phyloP scores from a whole-genome alignment of 257 asterid species.

The Solanum arcanum region DNA sequence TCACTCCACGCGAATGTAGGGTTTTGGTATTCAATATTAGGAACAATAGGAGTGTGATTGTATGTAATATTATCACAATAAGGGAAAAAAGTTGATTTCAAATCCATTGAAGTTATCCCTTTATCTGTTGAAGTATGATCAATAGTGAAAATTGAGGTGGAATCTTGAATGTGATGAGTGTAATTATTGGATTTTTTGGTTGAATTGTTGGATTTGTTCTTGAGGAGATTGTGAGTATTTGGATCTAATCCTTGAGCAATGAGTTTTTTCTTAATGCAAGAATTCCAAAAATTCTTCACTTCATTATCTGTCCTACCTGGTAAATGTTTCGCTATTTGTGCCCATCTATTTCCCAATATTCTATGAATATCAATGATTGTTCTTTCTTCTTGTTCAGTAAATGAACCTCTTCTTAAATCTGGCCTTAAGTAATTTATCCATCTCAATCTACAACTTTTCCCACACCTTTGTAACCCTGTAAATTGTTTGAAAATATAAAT shows the following conservation, averaged over 20 bases:
- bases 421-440: conserved; percentile 94
- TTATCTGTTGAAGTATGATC: conserved; percentile 8
- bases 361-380: conserved; percentile 78
- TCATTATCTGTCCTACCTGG: conserved; percentile 96
- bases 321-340: conserved; percentile 88
- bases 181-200: background rate
- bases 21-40: background rate
- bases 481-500: background rate
- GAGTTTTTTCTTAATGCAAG: conserved; percentile 82
- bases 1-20: background rate
- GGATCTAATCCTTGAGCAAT: conserved; percentile 91
- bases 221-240: conserved; percentile 81
- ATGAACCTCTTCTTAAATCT: conserved; percentile 79
- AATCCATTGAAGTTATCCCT: conserved; percentile 2
- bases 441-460: conserved; percentile 86
- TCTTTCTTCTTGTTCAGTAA: conserved; percentile 71
- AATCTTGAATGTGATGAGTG: background rate
- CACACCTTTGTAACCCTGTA: conserved; percentile 83
- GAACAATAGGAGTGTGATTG: background rate
- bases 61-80: background rate
- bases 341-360: conserved; percentile 88
- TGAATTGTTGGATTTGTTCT: background rate
- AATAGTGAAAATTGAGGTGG: conserved; percentile 32
- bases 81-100: background rate
- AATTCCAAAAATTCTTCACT: conserved; percentile 93